phyloP scores from a whole-genome alignment of 1,284 basidiomycete genomes.

The Puccinia coronata region DNA sequence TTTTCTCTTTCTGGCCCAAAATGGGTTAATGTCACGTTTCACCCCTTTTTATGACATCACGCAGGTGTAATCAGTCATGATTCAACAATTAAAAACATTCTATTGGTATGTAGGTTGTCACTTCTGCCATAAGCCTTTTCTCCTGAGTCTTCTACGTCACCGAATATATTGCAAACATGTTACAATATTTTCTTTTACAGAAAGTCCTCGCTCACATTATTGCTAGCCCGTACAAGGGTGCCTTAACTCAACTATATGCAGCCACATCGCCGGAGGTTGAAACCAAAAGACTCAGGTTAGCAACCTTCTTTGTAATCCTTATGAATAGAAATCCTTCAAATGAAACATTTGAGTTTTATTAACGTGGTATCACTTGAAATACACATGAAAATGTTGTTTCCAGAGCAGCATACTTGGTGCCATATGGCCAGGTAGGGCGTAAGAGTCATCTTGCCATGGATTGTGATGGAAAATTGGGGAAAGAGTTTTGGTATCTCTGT shows the following conservation, averaged over 20 bases:
- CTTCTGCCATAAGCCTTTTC: too few relatives aligned
- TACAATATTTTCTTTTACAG: not conserved
- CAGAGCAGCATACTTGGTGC: slow-evolving; percentile 35
- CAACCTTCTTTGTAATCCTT: not conserved
- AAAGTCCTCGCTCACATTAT: not conserved
- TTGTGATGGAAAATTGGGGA: not conserved
- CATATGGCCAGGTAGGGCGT: slow-evolving; percentile 16
- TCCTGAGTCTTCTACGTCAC: too few relatives aligned
- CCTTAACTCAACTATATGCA: slow-evolving; percentile 33
- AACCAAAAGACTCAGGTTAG: slow-evolving; percentile 10
- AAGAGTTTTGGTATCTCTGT: slow-evolving; percentile 37
- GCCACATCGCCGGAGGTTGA: slow-evolving; percentile 33
- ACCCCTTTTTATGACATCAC: too few relatives aligned
- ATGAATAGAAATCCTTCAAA: not conserved
- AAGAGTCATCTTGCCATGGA: not conserved
- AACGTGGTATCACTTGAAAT: not conserved
- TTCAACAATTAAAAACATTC: too few relatives aligned
- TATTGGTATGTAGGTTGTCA: too few relatives aligned
- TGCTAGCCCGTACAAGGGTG: not conserved
- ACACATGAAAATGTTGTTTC: not conserved
- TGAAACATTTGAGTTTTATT: not conserved
- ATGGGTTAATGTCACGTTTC: not conserved
- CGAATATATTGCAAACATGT: too few relatives aligned
- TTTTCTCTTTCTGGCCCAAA: not conserved
- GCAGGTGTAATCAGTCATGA: too few relatives aligned